These are phyloP conservation scores for Ammopiptanthus mongolicus DNA, from an alignment of 306 rosid species.

Conservation along the genomic window DNA sequence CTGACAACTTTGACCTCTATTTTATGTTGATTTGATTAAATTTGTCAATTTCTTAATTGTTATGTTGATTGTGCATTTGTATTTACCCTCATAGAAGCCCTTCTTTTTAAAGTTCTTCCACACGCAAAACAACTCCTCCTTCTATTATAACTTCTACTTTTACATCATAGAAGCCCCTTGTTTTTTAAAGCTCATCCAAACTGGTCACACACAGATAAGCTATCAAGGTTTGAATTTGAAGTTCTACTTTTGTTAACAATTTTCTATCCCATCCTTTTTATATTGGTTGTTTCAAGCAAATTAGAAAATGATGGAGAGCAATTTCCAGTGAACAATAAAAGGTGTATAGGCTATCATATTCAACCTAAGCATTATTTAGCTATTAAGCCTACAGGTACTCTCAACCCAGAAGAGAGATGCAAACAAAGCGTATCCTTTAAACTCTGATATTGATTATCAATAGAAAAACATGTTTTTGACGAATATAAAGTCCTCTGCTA, in stretches of 20 bases:
- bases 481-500: not conserved
- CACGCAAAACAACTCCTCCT: no score
- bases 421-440: slow-evolving; percentile 11
- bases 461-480: not conserved
- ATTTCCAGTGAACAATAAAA: not conserved
- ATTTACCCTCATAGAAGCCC: no score
- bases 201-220: not conserved
- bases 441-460: not conserved
- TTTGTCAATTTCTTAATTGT: no score
- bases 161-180: no score
- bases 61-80: no score
- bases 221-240: not conserved
- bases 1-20: no score
- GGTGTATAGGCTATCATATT: not conserved
- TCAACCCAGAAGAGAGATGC: not conserved
- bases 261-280: not conserved
- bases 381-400: not conserved
- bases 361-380: not conserved
- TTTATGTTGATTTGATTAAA: no score
- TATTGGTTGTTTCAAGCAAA: slow-evolving; percentile 13
- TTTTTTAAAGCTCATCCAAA: no score
- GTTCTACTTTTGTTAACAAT: not conserved
- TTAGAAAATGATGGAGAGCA: not conserved
- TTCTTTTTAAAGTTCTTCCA: no score
- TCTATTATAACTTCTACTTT: no score